Conservation (phyloP, 2,329 filamentous ascomycete species). For the Pseudogymnoascus sp. region DNA sequence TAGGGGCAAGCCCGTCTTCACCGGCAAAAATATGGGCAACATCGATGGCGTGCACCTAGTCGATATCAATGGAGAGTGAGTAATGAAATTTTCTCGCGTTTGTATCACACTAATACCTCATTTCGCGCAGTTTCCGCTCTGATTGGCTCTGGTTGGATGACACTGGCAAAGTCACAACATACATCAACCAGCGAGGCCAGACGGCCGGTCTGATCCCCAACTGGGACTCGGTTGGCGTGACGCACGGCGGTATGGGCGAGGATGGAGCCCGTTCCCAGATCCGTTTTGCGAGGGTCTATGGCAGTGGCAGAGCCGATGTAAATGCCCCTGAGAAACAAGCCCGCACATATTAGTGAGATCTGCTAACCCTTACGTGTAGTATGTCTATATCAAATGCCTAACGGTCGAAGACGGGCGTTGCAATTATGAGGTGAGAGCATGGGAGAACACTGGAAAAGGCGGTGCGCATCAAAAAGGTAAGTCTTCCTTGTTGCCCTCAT, state of each 20-base stretch:
- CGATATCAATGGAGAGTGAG: constrained; percentile 25
- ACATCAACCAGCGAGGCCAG: constrained; percentile 19
- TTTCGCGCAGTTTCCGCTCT: constrained; percentile 10
- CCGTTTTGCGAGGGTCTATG: background rate
- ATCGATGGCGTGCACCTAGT: constrained; percentile 14
- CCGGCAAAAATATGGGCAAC: constrained; percentile 12
- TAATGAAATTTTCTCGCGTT: background rate
- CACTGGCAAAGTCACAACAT: constrained; percentile 15
- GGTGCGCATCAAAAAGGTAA: background rate
- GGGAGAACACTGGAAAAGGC: background rate
- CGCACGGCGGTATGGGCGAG: constrained; percentile 10
- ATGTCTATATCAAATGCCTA: background rate
- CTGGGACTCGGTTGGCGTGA: constrained; percentile 11
- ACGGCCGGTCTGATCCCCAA: constrained; percentile 8
- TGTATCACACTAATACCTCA: background rate
- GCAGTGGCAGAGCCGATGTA: background rate
- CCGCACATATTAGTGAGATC: no score
- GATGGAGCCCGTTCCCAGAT: background rate
- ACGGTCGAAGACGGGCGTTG: background rate
- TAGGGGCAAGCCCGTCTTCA: constrained; percentile 7
- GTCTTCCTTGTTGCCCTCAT: no score
- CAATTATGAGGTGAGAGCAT: background rate
- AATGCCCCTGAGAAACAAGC: background rate
- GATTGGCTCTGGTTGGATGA: constrained; percentile 21
- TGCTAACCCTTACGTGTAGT: background rate